Percentiles rank a stretch among this genome's conserved stretches.
Conservation (phyloP, 345 rosid genomes). For the Camelina hispida region DNA sequence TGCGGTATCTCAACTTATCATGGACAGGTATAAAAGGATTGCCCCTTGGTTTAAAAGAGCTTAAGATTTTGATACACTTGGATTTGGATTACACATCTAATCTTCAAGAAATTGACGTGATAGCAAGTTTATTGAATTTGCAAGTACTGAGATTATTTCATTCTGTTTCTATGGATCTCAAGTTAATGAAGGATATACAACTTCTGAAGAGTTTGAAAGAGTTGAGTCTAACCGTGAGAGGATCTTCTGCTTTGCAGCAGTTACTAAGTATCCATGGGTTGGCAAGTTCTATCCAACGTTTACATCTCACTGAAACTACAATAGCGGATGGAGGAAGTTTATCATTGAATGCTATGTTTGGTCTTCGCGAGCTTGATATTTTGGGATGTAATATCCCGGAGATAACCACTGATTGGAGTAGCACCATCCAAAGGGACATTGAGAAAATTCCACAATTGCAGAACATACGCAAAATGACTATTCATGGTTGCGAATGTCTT, state of each 20-base stretch:
- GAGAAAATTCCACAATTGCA: not conserved
- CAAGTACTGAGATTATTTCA: slow-evolving; percentile 7
- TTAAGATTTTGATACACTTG: slow-evolving; percentile 22
- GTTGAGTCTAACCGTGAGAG: slow-evolving; percentile 2
- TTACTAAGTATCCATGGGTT: not conserved
- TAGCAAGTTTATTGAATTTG: slow-evolving; percentile 3
- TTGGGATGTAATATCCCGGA: slow-evolving; percentile 3
- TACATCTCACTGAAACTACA: not conserved
- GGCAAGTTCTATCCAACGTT: slow-evolving; percentile 15
- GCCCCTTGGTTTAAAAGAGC: not conserved
- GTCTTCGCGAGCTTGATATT: not conserved
- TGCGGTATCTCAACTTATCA: slow-evolving; percentile 27
- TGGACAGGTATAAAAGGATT: not conserved
- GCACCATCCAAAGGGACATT: slow-evolving; percentile 1
- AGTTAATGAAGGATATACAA: not conserved
- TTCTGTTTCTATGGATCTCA: slow-evolving; percentile 5
- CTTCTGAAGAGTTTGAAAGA: not conserved
- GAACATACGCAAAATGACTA: not conserved
- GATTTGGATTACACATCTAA: not conserved
- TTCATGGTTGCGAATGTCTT: not conserved
- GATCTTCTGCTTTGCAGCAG: not conserved
- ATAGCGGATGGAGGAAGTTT: not conserved
- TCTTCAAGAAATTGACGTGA: not conserved
- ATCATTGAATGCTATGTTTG: not conserved
- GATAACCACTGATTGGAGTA: slow-evolving; percentile 10